phyloP scores from a whole-genome alignment of 148 eudicot genomes.

The Polygonum maritimum region DNA sequence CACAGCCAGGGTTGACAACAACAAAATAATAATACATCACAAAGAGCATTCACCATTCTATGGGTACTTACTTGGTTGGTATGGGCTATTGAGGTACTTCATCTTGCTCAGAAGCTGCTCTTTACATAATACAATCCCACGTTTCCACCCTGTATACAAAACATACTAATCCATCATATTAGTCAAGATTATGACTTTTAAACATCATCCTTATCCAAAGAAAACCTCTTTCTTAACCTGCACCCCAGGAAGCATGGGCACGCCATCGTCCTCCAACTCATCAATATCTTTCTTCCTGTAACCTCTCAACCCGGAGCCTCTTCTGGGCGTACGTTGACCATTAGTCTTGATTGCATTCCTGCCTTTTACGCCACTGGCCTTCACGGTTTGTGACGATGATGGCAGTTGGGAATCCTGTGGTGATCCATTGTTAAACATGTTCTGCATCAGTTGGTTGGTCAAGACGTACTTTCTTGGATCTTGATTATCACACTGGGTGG shows the following conservation, averaged over 20 bases:
- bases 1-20: background rate
- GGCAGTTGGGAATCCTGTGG: background rate
- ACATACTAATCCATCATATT: background rate
- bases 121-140: background rate
- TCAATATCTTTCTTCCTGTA: background rate
- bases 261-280: background rate
- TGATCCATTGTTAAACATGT: background rate
- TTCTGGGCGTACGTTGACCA: background rate
- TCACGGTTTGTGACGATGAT: background rate
- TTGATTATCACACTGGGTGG: background rate
- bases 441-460: constrained; percentile 1
- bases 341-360: background rate
- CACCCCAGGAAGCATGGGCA: constrained; percentile 7
- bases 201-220: background rate
- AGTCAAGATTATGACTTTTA: background rate
- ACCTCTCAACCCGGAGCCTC: background rate
- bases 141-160: background rate
- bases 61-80: background rate
- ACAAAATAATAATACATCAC: background rate
- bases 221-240: constrained; percentile 2
- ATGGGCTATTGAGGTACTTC: background rate
- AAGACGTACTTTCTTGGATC: background rate
- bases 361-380: background rate
- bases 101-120: background rate
- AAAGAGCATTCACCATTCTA: background rate